Conservation (phyloP, 2,329 filamentous ascomycete species). For the Exophiala oligosperma region DNA sequence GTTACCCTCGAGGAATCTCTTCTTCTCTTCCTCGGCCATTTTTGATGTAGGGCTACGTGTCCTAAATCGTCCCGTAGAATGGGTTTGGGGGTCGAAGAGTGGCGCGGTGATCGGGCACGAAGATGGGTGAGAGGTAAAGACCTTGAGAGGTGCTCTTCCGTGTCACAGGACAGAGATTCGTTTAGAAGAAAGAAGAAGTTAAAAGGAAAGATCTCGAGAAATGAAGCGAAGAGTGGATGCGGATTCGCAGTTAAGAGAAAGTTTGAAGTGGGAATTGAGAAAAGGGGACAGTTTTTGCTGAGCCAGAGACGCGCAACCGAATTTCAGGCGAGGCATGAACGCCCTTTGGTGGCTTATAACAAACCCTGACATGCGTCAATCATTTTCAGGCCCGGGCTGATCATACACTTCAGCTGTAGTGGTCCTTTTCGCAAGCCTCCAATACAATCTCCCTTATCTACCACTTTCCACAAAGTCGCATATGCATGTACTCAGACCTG, state of each 20-base stretch:
- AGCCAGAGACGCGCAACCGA: constrained; percentile 9
- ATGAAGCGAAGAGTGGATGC: not conserved
- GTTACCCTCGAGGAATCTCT: constrained; percentile 64
- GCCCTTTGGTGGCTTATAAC: constrained; percentile 1
- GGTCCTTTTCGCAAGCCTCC: not conserved
- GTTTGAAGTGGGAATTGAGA: constrained; percentile 11
- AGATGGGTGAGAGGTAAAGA: not conserved
- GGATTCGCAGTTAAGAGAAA: not conserved
- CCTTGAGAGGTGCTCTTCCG: not conserved
- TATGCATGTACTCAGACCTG: not conserved
- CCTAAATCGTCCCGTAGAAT: not conserved
- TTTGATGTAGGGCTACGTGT: constrained; percentile 27
- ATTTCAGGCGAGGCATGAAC: not conserved
- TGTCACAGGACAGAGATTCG: not conserved
- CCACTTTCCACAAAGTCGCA: not conserved
- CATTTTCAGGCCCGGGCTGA: constrained; percentile 1
- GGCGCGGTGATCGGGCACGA: not conserved
- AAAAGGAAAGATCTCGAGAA: not conserved
- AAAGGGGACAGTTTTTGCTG: not conserved
- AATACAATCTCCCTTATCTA: constrained; percentile 2
- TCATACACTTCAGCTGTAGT: not conserved
- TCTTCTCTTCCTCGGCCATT: constrained; percentile 88
- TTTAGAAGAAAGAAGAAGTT: not conserved
- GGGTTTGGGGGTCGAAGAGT: not conserved
- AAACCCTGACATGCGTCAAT: constrained; percentile 15